Base-by-base conservation (phyloP, 495 filamentous ascomycete genomes). In the Aspergillus avenaceus region DNA sequence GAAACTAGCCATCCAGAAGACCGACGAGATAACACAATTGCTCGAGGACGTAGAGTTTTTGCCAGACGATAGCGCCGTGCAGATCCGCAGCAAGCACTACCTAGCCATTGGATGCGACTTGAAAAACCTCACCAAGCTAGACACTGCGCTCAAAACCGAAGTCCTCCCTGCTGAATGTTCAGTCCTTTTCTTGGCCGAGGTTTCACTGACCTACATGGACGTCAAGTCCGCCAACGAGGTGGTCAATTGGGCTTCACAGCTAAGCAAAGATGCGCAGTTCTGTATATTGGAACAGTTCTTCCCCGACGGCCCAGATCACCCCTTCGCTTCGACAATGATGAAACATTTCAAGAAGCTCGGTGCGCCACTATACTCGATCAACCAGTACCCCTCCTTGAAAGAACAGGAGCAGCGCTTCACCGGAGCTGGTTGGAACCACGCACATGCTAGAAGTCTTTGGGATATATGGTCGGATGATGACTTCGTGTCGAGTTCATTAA, bases 191-290 rank as follows among this genome's bases (percentile, higher is more conserved):
- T 79, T 87, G 3, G 90, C 90, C 0, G 92, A 96, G 66, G 91
- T 96, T 5, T 95, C 90, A 5, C 76, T 95, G 26, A 91, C 91
- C 1, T 96, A 96, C 56, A 96, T 96, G 91, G 82, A 90, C 36
- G 76, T 77, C 14, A 67, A 80, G n/a, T 79, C 81, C 19, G 84
- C 92, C 27, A 82, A 95, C 69, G 71, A 71, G 18, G 73, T 96
- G 4, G 81, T 96, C 19, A 58, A 67, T 28, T 93, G 87, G 87
- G 82, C 84, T 7, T 74, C 78, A 31, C 75, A 65, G 12, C 67
- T 90, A 40, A 76, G 80, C 18, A 72, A 51, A 75, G 66, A 70
- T 58, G 64, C 66, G 4, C 62, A 64, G n/a, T 96, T 97, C 63
- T 91, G 90, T 58, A 74, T 96, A n/a, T 72, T 96, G 11, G 91